Evolutionary conservation across 495 filamentous ascomycete genomes (phyloP), one percentile per base, ranked within the genome.

Genomic region (Staphylotrichum tortipilum): DNA sequence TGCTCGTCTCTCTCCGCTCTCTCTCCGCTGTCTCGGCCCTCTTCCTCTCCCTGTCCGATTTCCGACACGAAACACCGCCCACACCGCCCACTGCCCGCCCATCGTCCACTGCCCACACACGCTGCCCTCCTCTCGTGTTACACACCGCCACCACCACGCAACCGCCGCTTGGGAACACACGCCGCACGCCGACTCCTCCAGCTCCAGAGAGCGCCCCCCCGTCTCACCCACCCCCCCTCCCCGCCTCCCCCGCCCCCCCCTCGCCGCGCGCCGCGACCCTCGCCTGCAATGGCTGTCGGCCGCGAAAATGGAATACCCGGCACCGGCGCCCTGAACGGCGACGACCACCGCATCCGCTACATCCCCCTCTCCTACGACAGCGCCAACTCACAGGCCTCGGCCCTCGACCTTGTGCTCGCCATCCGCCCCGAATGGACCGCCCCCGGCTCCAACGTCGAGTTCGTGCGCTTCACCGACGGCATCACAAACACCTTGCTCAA

Each of bases 401-500:
- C 89, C 35, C 71, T 87, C 43, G 77, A 79, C 33, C 80, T 97
- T 30, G 80, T 95, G 58, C 75, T 90, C 45, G 78, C 87, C 18
- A 73, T 96, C 31, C 79, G 82, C 38, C 94, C 88, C 7, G 79
- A 91, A 57, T 98, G 92, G 92, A 77, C 83, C 51, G 74, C 78
- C 15, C 68, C 76, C 1, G 79, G 76, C 43, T 88, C 86, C 47
- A 80, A 82, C n/a, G 78, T 98, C 52, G 85, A 90, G 63, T 88
- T 97, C 57, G 76, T 88, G 41, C 80, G 83, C 39, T 98, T 97
- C 72, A 98, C 87, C 23, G 92, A 98, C 62, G 92, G 92, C 56
- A 98, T 98, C 66, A 98, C 92, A 38, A 98, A 98, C 68, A 96
- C 91, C 71, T 78, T 98, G 26, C 65, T 80, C 29, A 97, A 97